These are phyloP conservation scores for Aquilaria malaccensis DNA, from an alignment of 345 rosid genomes.

Conservation along the genomic window DNA sequence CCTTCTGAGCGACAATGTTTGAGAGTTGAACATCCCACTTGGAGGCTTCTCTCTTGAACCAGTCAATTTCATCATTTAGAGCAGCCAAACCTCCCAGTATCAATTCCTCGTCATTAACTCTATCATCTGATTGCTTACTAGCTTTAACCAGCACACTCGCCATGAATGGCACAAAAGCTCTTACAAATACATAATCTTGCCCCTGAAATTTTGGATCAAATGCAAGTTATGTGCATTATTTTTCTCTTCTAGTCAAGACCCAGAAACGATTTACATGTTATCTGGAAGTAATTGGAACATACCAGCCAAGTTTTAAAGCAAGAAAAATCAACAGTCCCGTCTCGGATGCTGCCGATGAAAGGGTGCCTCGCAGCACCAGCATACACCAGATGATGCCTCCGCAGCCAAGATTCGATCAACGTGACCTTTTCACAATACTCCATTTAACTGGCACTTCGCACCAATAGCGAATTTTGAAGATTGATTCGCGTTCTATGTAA, in stretches of 20 bases:
- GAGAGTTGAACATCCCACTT: constrained; percentile 64
- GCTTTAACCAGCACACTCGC: constrained; percentile 75
- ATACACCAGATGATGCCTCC: constrained; percentile 48
- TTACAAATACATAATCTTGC: constrained; percentile 81
- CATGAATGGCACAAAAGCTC: constrained; percentile 55
- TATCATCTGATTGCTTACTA: constrained; percentile 45
- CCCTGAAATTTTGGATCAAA: constrained; percentile 36
- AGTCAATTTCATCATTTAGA: constrained; percentile 57
- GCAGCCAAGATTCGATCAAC: constrained; percentile 54
- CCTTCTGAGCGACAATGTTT: constrained; percentile 32
- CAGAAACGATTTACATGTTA: neutral
- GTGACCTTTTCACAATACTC: constrained; percentile 23
- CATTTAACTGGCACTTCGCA: constrained; percentile 2
- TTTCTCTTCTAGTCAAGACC: neutral
- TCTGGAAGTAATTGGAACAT: neutral
- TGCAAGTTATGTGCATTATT: neutral
- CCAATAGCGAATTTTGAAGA: neutral
- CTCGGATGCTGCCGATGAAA: constrained; percentile 58
- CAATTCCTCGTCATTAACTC: constrained; percentile 52
- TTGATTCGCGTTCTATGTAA: neutral
- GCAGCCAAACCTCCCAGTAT: constrained; percentile 58
- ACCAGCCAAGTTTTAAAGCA: constrained; percentile 87
- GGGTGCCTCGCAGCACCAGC: constrained; percentile 65
- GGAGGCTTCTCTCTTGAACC: constrained; percentile 77
- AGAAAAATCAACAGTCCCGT: constrained; percentile 59